Conservation (phyloP, 164 flowering plant genomes). For the Nelumbo lutea region DNA sequence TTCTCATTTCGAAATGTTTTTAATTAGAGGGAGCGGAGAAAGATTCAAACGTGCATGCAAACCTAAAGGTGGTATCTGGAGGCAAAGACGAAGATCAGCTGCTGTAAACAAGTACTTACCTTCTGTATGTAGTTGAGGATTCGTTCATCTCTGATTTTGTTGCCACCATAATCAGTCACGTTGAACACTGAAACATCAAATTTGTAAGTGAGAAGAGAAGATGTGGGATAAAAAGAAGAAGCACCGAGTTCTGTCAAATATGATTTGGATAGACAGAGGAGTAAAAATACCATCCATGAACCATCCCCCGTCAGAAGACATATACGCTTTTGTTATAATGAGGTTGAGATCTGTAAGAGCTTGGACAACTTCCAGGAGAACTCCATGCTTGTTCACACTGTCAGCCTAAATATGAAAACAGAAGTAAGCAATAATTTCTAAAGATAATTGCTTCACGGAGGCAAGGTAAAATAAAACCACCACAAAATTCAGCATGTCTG, state of each 20-base stretch:
- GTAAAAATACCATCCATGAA: slow-evolving; percentile 84
- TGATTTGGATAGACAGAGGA: not conserved
- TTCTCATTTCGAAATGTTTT: too few relatives aligned
- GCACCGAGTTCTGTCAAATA: not conserved
- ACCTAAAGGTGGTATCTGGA: too few relatives aligned
- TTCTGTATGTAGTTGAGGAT: slow-evolving; percentile 29
- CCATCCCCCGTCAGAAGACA: slow-evolving; percentile 92
- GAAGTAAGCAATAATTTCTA: not conserved
- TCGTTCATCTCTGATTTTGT: slow-evolving; percentile 38
- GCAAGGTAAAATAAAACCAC: not conserved
- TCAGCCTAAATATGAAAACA: slow-evolving; percentile 53
- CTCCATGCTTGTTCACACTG: slow-evolving; percentile 79
- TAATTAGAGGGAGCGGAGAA: too few relatives aligned
- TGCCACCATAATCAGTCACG: slow-evolving; percentile 54
- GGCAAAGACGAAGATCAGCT: too few relatives aligned
- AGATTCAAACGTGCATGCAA: too few relatives aligned
- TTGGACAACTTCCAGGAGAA: slow-evolving; percentile 78
- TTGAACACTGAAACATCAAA: slow-evolving; percentile 45
- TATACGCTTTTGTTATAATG: slow-evolving; percentile 67
- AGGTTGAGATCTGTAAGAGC: slow-evolving; percentile 79
- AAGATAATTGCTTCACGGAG: not conserved
- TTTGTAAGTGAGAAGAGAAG: not conserved
- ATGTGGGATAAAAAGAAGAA: not conserved
- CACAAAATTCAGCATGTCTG: not conserved
- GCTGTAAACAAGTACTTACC: slow-evolving; percentile 14